phyloP scores from a whole-genome alignment of 208 protist species.

The Leishmania turanica region DNA sequence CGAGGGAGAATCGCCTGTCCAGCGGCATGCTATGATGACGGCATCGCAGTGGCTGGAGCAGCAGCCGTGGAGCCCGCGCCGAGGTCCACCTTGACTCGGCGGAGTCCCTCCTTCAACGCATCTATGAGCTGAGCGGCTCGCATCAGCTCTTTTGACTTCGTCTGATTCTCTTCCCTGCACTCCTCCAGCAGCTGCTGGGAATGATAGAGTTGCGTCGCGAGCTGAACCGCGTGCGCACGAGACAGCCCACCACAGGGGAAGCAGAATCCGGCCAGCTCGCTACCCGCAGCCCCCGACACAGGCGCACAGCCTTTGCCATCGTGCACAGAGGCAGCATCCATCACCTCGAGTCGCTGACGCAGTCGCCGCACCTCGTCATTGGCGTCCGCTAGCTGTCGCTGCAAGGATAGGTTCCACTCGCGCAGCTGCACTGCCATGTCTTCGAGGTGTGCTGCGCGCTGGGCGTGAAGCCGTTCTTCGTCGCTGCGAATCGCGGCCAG shows the following conservation, averaged over 20 bases:
- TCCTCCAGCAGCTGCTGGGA: constrained; percentile 12
- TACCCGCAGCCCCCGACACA: not conserved
- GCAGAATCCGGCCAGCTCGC: not conserved
- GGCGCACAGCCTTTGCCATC: not conserved
- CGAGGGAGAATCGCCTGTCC: not conserved
- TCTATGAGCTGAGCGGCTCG: constrained; percentile 47
- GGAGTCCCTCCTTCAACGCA: constrained; percentile 55
- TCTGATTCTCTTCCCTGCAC: not conserved
- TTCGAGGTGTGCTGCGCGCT: constrained; percentile 21
- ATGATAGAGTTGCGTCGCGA: constrained; percentile 8
- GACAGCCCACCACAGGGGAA: constrained; percentile 9
- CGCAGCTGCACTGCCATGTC: constrained; percentile 18
- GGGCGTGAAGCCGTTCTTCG: constrained; percentile 7
- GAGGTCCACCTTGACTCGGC: constrained; percentile 46
- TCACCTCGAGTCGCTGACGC: constrained; percentile 10
- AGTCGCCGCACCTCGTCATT: constrained; percentile 8
- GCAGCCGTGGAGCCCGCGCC: not conserved
- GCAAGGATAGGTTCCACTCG: constrained; percentile 21
- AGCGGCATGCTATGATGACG: not conserved
- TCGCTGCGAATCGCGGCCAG: constrained; percentile 7
- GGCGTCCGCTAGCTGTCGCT: constrained; percentile 19
- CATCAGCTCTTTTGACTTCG: constrained; percentile 35
- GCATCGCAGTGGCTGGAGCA: not conserved
- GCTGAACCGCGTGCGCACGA: constrained; percentile 4
- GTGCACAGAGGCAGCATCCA: not conserved